These are phyloP conservation scores for Candida maesae DNA, from an alignment of 805 yeast species.

Conservation along the genomic window DNA sequence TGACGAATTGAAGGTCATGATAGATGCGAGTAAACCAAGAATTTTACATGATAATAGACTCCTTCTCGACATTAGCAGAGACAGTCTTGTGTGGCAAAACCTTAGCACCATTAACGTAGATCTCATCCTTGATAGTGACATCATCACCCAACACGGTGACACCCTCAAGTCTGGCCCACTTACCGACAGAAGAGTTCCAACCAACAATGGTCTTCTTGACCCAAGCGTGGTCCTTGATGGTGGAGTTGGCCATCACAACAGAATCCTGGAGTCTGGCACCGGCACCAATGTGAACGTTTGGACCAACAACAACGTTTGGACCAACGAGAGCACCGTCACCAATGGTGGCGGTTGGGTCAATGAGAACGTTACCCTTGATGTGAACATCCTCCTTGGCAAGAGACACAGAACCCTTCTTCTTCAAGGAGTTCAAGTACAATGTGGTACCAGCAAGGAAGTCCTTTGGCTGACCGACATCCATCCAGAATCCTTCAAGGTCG, in stretches of 20 bases:
- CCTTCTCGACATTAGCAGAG: conserved; percentile 93
- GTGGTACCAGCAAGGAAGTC: conserved; percentile 97
- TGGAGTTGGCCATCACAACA: conserved; percentile 86
- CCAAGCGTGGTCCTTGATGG: conserved; percentile 95
- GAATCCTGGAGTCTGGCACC: conserved; percentile 98
- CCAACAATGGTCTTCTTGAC: conserved; percentile 97
- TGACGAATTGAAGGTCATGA: conserved; percentile 4
- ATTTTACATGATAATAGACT: conserved; percentile 91
- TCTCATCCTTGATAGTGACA: conserved; percentile 96
- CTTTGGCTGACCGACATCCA: conserved; percentile 99
- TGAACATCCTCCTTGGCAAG: conserved; percentile 57
- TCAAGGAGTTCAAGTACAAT: conserved; percentile 80
- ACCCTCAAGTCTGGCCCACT: conserved; percentile 99
- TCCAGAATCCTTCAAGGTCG: conserved; percentile 99
- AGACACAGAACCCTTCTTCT: conserved; percentile 71
- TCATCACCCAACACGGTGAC: conserved; percentile 98
- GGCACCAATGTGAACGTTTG: conserved; percentile 91
- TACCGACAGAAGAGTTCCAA: conserved; percentile 97
- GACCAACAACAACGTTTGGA: conserved; percentile 97
- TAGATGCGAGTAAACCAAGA: background rate
- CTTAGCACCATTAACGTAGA: conserved; percentile 98
- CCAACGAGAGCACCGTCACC: conserved; percentile 93
- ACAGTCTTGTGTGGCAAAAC: conserved; percentile 98
- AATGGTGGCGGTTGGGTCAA: conserved; percentile 93
- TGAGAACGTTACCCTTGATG: conserved; percentile 85